Conservation (phyloP, 352 stramenopile species). For the Hyaloperonospora brassicae region DNA sequence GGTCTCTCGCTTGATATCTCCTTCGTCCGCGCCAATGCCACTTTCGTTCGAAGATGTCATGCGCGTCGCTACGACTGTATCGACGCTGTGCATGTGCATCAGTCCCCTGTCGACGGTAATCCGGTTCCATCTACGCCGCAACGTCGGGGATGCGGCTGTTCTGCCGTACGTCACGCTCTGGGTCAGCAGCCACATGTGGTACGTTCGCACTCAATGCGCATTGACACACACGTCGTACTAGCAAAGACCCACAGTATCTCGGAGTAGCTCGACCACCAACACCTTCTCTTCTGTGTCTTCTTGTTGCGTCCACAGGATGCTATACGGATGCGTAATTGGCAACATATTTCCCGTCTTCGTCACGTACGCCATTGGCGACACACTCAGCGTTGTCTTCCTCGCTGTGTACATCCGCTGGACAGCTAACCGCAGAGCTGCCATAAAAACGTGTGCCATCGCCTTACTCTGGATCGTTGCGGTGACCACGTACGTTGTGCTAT, state of each 20-base stretch:
- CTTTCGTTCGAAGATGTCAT: constrained; percentile 42
- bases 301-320: constrained; percentile 29
- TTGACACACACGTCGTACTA: background rate
- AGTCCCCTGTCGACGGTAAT: constrained; percentile 46
- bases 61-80: constrained; percentile 54
- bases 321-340: constrained; percentile 48
- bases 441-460: constrained; percentile 29
- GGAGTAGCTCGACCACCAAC: too few species aligned
- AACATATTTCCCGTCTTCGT: constrained; percentile 42
- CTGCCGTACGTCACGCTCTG: constrained; percentile 59
- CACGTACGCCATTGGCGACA: constrained; percentile 45
- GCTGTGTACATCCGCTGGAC: constrained; percentile 39
- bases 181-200: constrained; percentile 67
- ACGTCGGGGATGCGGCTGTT: constrained; percentile 36
- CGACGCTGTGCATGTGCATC: constrained; percentile 66
- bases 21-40: background rate
- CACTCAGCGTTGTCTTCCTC: constrained; percentile 42
- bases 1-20: too few species aligned
- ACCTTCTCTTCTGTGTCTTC: background rate
- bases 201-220: constrained; percentile 2
- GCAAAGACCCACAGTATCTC: background rate
- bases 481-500: constrained; percentile 45
- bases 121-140: constrained; percentile 40
- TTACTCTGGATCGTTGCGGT: constrained; percentile 36
- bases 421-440: constrained; percentile 25